Evolutionary conservation across 208 protist genomes (phyloP).

Genomic region (Trichomonas gallinae): DNA sequence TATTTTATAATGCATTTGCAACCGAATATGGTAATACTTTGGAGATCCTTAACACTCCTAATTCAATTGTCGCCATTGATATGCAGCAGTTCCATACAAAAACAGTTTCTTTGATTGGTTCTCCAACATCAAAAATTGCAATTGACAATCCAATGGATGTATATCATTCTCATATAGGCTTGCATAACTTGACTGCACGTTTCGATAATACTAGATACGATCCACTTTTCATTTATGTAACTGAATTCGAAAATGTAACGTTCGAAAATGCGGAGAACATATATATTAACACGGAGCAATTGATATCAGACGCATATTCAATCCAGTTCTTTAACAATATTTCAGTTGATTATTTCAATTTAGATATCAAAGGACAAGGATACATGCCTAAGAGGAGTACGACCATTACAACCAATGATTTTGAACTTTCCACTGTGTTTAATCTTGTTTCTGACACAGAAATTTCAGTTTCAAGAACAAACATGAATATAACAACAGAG

Average conservation of each 20-base stretch:
- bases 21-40: neutral
- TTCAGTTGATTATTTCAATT: neutral
- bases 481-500: neutral
- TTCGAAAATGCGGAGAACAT: neutral
- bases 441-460: neutral
- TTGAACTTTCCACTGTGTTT: neutral
- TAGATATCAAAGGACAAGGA: neutral
- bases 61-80: neutral
- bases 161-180: neutral
- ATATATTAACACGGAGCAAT: neutral
- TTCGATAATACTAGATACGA: neutral
- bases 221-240: neutral
- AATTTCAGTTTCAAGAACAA: neutral
- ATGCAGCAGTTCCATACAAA: neutral
- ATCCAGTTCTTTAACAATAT: neutral
- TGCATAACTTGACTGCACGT: neutral
- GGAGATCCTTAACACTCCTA: neutral
- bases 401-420: neutral
- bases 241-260: neutral
- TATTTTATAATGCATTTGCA: neutral
- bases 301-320: neutral
- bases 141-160: neutral
- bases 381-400: neutral
- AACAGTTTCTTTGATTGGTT: neutral
- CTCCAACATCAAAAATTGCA: neutral